phyloP scores from a whole-genome alignment of 225 moss, liverwort and hornwort species.

The Takakia lepidozioides region DNA sequence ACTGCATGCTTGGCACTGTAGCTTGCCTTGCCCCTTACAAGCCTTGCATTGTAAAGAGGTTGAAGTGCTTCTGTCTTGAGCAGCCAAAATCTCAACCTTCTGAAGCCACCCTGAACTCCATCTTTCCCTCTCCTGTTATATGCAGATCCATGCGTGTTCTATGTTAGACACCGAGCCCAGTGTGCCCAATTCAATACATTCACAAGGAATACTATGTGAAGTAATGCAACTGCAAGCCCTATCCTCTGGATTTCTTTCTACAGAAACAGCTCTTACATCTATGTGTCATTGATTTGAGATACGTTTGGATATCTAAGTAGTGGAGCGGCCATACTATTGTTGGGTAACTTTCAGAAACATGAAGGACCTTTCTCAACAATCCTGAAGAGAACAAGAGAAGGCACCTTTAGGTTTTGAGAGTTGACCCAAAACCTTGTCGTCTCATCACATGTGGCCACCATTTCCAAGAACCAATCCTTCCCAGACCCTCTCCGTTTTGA shows the following conservation, averaged over 20 bases:
- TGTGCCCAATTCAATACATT: background rate
- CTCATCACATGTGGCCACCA: conserved; percentile 92
- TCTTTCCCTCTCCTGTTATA: conserved; percentile 68
- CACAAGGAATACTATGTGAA: background rate
- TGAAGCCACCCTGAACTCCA: conserved; percentile 98
- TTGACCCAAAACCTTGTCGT: conserved; percentile 84
- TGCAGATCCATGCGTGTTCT: background rate
- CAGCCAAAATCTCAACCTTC: conserved; percentile 55
- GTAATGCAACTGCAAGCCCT: background rate
- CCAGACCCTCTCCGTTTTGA: conserved; percentile 70
- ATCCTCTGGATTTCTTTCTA: too few species aligned
- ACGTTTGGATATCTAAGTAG: too few species aligned
- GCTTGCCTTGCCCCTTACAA: conserved; percentile 62
- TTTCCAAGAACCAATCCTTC: conserved; percentile 90
- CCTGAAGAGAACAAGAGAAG: too few species aligned
- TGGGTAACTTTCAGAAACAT: too few species aligned
- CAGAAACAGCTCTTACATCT: background rate
- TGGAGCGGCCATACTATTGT: too few species aligned
- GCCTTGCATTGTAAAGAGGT: conserved; percentile 58
- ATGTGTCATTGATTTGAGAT: background rate
- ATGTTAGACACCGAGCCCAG: background rate
- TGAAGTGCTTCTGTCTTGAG: conserved; percentile 28
- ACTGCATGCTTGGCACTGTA: conserved; percentile 43
- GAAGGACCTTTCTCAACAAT: background rate
- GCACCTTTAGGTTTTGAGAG: conserved; percentile 72